These are phyloP conservation scores for Pseudoturritis turrita DNA, from an alignment of 345 rosid genomes.

Conservation along the genomic window DNA sequence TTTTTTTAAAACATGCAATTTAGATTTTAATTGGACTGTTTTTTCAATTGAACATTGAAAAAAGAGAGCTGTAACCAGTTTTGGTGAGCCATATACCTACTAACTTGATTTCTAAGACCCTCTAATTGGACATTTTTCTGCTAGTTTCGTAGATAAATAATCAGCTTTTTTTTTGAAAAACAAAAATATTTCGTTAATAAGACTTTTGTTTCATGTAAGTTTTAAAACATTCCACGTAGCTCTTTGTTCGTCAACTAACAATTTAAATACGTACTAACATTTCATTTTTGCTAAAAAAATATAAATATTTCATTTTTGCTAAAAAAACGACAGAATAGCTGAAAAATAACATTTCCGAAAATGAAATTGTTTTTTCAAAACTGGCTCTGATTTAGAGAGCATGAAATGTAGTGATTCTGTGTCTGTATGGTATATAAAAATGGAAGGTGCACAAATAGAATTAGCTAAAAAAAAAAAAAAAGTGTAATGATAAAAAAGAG, in stretches of 20 bases:
- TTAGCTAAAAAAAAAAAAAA: neutral
- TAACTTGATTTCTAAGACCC: neutral
- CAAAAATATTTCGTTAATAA: no score
- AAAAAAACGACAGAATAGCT: neutral
- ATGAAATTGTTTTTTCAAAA: neutral
- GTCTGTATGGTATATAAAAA: neutral
- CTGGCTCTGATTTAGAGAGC: neutral
- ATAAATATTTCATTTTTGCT: no score
- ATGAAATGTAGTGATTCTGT: neutral
- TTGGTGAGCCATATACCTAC: slow-evolving; percentile 2
- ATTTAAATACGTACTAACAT: no score
- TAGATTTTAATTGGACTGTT: neutral
- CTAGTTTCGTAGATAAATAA: no score
- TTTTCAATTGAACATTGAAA: neutral
- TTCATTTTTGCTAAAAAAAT: no score
- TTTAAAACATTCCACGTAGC: no score
- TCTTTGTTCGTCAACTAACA: no score
- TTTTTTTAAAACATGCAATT: no score
- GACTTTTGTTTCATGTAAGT: no score
- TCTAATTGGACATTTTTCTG: no score
- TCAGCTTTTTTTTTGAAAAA: no score
- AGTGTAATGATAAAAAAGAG: neutral
- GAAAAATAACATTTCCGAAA: neutral
- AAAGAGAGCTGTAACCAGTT: neutral
- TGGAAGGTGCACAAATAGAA: neutral